Evolutionary conservation across 2,329 filamentous ascomycete genomes (phyloP), one percentile per base, ranked within the genome.

Genomic region (Venturia oleaginea): DNA sequence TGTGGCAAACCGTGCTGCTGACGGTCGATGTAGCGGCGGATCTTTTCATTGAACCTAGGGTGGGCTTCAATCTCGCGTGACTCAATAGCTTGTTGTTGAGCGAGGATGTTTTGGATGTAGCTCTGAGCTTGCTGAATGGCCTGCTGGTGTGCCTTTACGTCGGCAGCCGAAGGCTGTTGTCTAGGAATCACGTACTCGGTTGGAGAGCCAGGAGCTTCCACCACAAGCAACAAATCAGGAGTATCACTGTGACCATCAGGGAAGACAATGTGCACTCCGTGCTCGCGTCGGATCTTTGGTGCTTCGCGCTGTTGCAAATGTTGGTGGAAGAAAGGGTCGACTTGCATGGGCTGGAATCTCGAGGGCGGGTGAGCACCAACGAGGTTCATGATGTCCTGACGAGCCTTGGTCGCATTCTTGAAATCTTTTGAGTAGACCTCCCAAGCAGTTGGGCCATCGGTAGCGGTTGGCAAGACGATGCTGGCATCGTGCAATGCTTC

Each of bases 391-490:
- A 94, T 87, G 70, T 92, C 89, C 7, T 84, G 84, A 71, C 89
- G 87, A 8, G 89, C 89, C 70, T 87, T 86, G 72, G 90, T 85
- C 34, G 84, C 84, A 72, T 92, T 95, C 80, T 94, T 95, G 68
- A 88, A 87, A 70, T 96, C 90, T 43, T 89, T 84, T 7, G 91
- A 90, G 76, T 92, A 96, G 64, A 97, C 84, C 74, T 96, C 88
- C 91, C 92, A 96, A 0, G 87, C 87, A 55, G 89, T 84, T 13
- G 86, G 86, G 42, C 87, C 87, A 55, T 90, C 86, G 61, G 84
- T 81, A 3, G 84, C 83, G 0, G 91, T 90, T 0, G 92, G 91
- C 1, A 92, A 87, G 70, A 93, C 90, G 73, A 97, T 95, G 74
- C 91, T 90, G n/a, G 92, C 88, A 71, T 89, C 84, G 76, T 96